These are phyloP conservation scores for Pulveroboletus ravenelii DNA, from an alignment of 768 basidiomycete species.

Conservation along the genomic window DNA sequence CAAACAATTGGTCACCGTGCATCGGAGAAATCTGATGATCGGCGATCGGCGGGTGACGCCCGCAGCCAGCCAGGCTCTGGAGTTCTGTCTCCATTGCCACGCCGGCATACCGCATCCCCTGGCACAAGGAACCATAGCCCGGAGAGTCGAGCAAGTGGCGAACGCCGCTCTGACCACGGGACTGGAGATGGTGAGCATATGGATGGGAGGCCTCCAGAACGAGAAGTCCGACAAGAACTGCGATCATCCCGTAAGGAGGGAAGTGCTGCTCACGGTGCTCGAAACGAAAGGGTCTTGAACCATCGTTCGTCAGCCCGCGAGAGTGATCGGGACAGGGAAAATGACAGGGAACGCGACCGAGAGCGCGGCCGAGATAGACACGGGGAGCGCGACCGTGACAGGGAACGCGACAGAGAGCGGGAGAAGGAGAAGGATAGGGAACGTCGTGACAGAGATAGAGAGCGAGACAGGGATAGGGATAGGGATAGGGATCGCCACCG, in stretches of 20 bases:
- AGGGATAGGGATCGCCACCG: conserved; percentile 45
- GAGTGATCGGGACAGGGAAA: conserved; percentile 38
- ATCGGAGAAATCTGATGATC: conserved; percentile 40
- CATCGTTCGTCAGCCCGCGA: conserved; percentile 36
- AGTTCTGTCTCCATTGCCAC: conserved; percentile 49
- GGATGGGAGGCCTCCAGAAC: conserved; percentile 53
- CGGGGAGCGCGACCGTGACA: conserved; percentile 45
- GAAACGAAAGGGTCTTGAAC: conserved; percentile 44
- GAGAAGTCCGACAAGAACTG: conserved; percentile 44
- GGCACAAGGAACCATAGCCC: conserved; percentile 61
- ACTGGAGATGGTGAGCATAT: conserved; percentile 39
- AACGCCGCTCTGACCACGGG: conserved; percentile 53
- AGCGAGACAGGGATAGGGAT: conserved; percentile 47
- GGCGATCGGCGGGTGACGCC: conserved; percentile 31
- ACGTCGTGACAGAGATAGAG: conserved; percentile 39
- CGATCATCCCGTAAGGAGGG: conserved; percentile 41
- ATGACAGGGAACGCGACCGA: conserved; percentile 45
- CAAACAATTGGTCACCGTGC: conserved; percentile 46
- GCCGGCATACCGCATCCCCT: conserved; percentile 63
- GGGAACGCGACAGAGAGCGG: conserved; percentile 37
- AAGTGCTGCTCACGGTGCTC: conserved; percentile 49
- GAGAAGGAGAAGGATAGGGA: conserved; percentile 40
- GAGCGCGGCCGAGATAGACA: conserved; percentile 45
- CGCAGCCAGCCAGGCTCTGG: conserved; percentile 49
- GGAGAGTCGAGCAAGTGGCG: conserved; percentile 70